phyloP scores from a whole-genome alignment of 2,329 filamentous ascomycete species.

The Colletotrichum liaoningense region DNA sequence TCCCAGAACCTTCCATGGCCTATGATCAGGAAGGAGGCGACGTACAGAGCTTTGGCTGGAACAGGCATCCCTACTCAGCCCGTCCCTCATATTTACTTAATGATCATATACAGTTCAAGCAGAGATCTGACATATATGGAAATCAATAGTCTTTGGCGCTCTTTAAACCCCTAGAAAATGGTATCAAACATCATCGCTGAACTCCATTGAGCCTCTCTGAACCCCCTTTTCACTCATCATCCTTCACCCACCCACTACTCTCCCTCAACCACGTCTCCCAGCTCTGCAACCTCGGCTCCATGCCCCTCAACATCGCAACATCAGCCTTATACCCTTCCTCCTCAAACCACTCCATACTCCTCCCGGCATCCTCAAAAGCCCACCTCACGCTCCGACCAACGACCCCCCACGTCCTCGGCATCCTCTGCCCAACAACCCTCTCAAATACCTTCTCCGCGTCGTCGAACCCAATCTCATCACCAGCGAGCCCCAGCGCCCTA shows the following conservation, averaged over 20 bases:
- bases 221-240: neutral
- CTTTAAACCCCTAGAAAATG: no score
- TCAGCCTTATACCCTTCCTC: constrained; percentile 29
- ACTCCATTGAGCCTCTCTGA: no score
- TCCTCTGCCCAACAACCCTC: constrained; percentile 8
- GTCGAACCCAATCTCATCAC: constrained; percentile 31
- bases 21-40: no score
- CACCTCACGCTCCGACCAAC: constrained; percentile 24
- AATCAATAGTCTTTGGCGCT: no score
- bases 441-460: constrained; percentile 24
- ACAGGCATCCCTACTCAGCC: no score
- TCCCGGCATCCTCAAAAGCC: constrained; percentile 31
- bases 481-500: constrained; percentile 28
- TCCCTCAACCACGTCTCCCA: constrained; percentile 39
- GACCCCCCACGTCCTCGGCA: constrained; percentile 18
- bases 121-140: no score
- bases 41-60: no score
- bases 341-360: constrained; percentile 36
- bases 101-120: no score
- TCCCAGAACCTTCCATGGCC: no score
- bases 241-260: constrained; percentile 37
- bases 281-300: constrained; percentile 31
- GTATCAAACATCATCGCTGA: no score
- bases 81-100: no score
- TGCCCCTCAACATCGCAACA: constrained; percentile 7